Evolutionary conservation across 306 rosid genomes (phyloP).

Genomic region (Glycine soja): DNA sequence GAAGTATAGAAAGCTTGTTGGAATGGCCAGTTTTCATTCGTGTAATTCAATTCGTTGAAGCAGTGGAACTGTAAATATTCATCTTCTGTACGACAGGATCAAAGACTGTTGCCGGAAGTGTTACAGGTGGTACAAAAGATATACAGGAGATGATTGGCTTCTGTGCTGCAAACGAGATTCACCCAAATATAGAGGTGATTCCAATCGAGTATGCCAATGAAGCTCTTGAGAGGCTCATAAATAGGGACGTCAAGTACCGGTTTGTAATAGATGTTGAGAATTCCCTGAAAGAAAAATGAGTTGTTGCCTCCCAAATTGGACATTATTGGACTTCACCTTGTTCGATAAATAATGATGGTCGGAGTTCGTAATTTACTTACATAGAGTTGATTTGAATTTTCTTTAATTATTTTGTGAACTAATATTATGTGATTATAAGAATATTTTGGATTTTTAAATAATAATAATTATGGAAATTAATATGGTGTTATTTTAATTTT

Average conservation of each 20-base stretch:
- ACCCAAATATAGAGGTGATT: conserved; percentile 80
- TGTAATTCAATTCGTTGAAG: background rate
- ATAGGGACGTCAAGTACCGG: conserved; percentile 76
- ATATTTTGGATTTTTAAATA: too few relatives aligned
- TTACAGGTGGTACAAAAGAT: conserved; percentile 72
- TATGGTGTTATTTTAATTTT: too few relatives aligned
- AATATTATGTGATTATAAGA: too few relatives aligned
- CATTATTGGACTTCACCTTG: background rate
- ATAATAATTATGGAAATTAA: too few relatives aligned
- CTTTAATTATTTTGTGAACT: too few relatives aligned
- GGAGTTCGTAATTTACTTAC: too few relatives aligned
- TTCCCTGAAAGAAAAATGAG: conserved; percentile 57
- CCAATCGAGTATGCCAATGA: conserved; percentile 85
- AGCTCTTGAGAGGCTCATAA: conserved; percentile 81
- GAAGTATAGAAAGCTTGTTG: background rate
- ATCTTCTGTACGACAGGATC: conserved; percentile 57
- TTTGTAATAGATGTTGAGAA: conserved; percentile 84
- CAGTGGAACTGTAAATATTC: background rate
- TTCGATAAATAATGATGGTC: background rate
- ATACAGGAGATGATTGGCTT: conserved; percentile 80
- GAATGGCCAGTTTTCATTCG: background rate
- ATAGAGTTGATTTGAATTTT: too few relatives aligned
- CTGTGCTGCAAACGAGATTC: conserved; percentile 68
- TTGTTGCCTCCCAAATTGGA: background rate
- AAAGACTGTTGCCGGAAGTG: conserved; percentile 70